Conservation (phyloP, 768 basidiomycete species). For the Baorangia bicolor region DNA sequence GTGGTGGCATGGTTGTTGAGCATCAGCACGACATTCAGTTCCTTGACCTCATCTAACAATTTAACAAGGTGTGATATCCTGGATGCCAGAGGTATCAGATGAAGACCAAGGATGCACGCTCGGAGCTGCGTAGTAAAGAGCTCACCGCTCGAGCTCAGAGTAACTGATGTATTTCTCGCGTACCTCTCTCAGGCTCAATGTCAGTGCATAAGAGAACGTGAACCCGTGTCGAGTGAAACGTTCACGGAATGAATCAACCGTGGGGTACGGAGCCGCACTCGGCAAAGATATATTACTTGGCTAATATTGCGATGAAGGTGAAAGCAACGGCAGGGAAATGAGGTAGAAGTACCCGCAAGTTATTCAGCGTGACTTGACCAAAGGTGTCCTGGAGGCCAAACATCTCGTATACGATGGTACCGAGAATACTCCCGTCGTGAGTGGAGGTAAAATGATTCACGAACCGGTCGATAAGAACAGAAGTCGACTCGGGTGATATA, state of each 20-base stretch:
- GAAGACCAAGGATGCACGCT: not conserved
- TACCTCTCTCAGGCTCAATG: slow-evolving; percentile 34
- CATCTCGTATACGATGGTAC: slow-evolving; percentile 84
- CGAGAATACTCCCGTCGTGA: slow-evolving; percentile 32
- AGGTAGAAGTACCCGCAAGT: slow-evolving; percentile 63
- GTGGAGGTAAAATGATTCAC: slow-evolving; percentile 44
- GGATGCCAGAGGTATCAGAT: not conserved
- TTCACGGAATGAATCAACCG: slow-evolving; percentile 47
- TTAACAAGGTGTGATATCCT: slow-evolving; percentile 86
- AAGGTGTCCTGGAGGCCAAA: slow-evolving; percentile 83
- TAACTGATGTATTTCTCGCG: slow-evolving; percentile 33
- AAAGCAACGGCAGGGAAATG: not conserved
- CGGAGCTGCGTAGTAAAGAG: not conserved
- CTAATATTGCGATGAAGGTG: slow-evolving; percentile 36
- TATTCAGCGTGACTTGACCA: slow-evolving; percentile 87
- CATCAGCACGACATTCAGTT: slow-evolving; percentile 80
- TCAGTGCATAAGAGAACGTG: slow-evolving; percentile 19
- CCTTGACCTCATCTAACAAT: slow-evolving; percentile 91
- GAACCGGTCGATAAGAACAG: slow-evolving; percentile 72
- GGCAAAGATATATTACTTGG: slow-evolving; percentile 71
- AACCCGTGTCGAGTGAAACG: slow-evolving; percentile 63
- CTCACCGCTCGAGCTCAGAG: slow-evolving; percentile 55
- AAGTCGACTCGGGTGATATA: slow-evolving; percentile 60
- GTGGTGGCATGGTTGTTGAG: slow-evolving; percentile 52
- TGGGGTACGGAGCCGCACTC: slow-evolving; percentile 64